Evolutionary conservation across 179 eudicot genomes (phyloP).

Genomic region (Actinidia chinensis): DNA sequence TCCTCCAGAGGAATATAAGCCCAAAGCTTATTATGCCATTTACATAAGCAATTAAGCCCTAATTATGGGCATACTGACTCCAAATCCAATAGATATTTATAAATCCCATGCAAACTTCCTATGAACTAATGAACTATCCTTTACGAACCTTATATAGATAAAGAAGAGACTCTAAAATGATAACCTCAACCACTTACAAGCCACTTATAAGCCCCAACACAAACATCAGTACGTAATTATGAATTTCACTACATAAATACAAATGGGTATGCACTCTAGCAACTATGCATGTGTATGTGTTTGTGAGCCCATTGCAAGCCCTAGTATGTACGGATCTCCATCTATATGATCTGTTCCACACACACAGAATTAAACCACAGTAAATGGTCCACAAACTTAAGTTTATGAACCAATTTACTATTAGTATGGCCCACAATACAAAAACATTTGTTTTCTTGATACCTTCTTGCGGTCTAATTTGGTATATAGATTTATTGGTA

Average conservation of each 20-base stretch:
- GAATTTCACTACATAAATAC: not conserved
- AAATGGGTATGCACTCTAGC: not conserved
- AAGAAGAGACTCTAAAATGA: not conserved
- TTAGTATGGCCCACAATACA: too few relatives aligned
- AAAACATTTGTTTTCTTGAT: too few relatives aligned
- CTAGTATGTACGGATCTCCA: not conserved
- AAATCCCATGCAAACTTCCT: constrained; percentile 6
- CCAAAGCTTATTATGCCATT: not conserved
- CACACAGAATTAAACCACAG: too few relatives aligned
- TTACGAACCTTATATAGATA: not conserved
- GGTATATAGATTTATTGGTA: too few relatives aligned
- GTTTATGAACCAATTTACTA: too few relatives aligned
- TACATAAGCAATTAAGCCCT: too few relatives aligned
- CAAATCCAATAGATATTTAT: not conserved
- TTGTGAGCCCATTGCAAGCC: not conserved
- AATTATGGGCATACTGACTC: not conserved
- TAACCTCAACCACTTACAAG: not conserved
- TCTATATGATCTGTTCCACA: not conserved
- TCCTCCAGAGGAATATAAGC: not conserved
- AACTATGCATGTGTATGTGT: constrained; percentile 1
- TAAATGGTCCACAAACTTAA: too few relatives aligned
- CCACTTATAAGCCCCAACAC: not conserved
- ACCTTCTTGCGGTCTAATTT: too few relatives aligned
- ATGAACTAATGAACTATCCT: constrained; percentile 2
- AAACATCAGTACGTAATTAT: not conserved